Percentiles rank a stretch among this genome's conserved stretches.
These are phyloP conservation scores for Cladophialophora psammophila DNA, from an alignment of 2,329 filamentous ascomycete genomes.

Conservation along the genomic window DNA sequence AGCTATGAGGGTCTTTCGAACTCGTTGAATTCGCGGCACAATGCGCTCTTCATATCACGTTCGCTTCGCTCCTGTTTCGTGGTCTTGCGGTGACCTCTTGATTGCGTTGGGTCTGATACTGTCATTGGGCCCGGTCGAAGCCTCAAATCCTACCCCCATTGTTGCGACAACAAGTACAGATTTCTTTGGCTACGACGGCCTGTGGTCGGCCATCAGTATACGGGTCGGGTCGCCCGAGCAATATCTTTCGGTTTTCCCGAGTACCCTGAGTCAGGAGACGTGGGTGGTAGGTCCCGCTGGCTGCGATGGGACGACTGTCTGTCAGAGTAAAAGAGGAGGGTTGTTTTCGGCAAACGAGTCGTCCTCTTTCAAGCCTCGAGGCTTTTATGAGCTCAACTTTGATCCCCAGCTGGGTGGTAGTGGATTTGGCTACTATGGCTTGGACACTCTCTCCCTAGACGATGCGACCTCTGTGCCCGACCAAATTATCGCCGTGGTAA, in stretches of 20 bases:
- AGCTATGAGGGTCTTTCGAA: slow-evolving; percentile 14
- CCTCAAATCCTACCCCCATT: slow-evolving; percentile 28
- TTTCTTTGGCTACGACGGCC: slow-evolving; percentile 43
- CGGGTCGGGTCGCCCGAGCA: slow-evolving; percentile 44
- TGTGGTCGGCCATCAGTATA: slow-evolving; percentile 43
- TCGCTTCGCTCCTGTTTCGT: neutral
- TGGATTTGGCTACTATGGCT: slow-evolving; percentile 47
- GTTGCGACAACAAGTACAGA: slow-evolving; percentile 33
- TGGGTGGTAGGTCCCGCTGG: slow-evolving; percentile 43
- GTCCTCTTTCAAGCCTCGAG: slow-evolving; percentile 43
- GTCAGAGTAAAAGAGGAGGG: slow-evolving; percentile 42
- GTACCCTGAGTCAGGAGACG: slow-evolving; percentile 43
- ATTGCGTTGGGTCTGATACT: slow-evolving; percentile 12
- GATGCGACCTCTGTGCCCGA: slow-evolving; percentile 40
- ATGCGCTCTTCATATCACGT: slow-evolving; percentile 19
- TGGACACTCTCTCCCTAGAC: slow-evolving; percentile 45
- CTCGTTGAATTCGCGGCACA: slow-evolving; percentile 11
- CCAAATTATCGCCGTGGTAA: slow-evolving; percentile 46
- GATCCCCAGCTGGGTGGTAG: slow-evolving; percentile 35
- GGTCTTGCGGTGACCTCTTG: slow-evolving; percentile 7
- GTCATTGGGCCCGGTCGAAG: neutral
- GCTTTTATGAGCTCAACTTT: slow-evolving; percentile 42
- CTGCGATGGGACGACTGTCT: slow-evolving; percentile 43
- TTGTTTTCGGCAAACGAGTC: slow-evolving; percentile 46
- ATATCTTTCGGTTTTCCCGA: slow-evolving; percentile 44